These are phyloP conservation scores for Seiridium cupressi DNA, from an alignment of 2,329 filamentous ascomycete genomes.

Conservation along the genomic window DNA sequence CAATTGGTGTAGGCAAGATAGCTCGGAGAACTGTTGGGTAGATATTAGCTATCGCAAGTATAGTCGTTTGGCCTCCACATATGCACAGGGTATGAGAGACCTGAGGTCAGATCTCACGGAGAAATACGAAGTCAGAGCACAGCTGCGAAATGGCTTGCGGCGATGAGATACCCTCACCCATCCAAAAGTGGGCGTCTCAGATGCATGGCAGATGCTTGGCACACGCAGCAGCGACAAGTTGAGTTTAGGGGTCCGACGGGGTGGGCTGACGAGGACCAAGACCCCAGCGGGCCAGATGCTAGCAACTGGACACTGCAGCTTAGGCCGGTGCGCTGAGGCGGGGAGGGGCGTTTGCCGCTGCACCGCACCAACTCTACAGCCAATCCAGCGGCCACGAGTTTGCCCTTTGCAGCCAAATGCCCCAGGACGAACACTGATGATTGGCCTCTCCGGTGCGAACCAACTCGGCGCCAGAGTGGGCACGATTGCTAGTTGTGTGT, in stretches of 20 bases:
- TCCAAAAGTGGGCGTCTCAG: too few species aligned
- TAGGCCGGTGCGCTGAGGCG: too few species aligned
- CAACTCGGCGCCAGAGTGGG: background rate
- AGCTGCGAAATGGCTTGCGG: background rate
- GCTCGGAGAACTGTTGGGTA: too few species aligned
- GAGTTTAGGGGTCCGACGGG: background rate
- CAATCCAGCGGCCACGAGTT: background rate
- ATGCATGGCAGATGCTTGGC: background rate
- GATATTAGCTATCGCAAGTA: too few species aligned
- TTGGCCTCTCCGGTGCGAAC: background rate
- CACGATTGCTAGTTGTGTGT: background rate
- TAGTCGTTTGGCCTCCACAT: too few species aligned
- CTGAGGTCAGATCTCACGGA: background rate
- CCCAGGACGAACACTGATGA: background rate
- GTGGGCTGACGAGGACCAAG: too few species aligned
- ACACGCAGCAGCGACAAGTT: background rate
- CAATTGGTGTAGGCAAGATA: too few species aligned
- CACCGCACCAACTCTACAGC: background rate
- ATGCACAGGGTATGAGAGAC: background rate
- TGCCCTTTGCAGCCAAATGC: background rate
- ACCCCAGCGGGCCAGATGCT: too few species aligned
- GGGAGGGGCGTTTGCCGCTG: too few species aligned
- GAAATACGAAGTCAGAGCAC: background rate
- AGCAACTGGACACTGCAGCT: too few species aligned
- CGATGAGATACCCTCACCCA: background rate